Conservation (phyloP, 108 stramenopile genomes). For the Seminavis robusta region DNA sequence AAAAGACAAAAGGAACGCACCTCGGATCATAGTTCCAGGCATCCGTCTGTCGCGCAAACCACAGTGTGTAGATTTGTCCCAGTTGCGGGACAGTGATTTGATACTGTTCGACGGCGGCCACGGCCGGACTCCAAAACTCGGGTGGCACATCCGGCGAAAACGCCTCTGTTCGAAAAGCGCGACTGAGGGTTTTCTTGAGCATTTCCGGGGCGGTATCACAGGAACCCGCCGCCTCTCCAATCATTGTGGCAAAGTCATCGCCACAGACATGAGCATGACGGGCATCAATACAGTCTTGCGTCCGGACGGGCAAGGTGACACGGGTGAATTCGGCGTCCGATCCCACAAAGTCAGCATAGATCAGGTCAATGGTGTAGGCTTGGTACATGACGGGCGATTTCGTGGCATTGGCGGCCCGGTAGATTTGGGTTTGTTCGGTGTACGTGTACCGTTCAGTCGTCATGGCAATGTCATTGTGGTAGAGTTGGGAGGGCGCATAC, state of each 20-base stretch:
- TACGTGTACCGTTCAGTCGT: constrained; percentile 4
- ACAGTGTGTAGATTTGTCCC: too few species aligned
- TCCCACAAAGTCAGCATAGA: constrained; percentile 13
- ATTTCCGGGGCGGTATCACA: constrained; percentile 14
- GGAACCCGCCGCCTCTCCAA: constrained; percentile 5
- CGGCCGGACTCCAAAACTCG: constrained; percentile 4
- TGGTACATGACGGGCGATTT: constrained; percentile 7
- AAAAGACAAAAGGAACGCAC: too few species aligned
- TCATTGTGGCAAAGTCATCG: constrained; percentile 2
- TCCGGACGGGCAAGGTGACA: constrained; percentile 15
- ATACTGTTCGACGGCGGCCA: too few species aligned
- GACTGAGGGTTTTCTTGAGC: constrained; percentile 7
- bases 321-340: constrained; percentile 23
- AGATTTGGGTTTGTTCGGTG: constrained; percentile 4
- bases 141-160: neutral
- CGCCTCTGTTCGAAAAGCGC: neutral
- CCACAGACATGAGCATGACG: constrained; percentile 1
- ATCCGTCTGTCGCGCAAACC: too few species aligned
- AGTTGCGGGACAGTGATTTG: too few species aligned
- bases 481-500: neutral
- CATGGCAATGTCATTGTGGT: constrained; percentile 9
- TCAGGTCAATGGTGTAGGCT: constrained; percentile 18
- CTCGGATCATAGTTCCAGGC: too few species aligned
- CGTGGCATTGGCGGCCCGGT: constrained; percentile 13
- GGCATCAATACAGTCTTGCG: constrained; percentile 12